Evolutionary conservation across 257 asterid genomes (phyloP).

Genomic region (Lavandula angustifolia): DNA sequence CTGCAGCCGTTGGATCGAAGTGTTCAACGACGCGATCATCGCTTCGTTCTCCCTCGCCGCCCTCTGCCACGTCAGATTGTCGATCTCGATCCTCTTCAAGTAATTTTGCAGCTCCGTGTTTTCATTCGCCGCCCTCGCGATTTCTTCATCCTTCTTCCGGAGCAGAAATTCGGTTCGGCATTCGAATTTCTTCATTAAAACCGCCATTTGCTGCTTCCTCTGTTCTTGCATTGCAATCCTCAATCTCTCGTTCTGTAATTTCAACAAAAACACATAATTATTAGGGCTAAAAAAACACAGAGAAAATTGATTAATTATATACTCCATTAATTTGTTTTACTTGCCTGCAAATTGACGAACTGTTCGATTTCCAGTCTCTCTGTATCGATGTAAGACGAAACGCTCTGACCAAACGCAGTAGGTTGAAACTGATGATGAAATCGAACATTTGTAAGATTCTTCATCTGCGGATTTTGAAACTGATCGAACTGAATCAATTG

Average conservation of each 20-base stretch:
- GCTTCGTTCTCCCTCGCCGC: slow-evolving; percentile 60
- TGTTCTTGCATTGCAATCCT: slow-evolving; percentile 59
- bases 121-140: slow-evolving; percentile 42
- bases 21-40: slow-evolving; percentile 48
- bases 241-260: slow-evolving; percentile 64
- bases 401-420: slow-evolving; percentile 27
- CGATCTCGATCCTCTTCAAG: slow-evolving; percentile 46
- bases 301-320: not conserved
- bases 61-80: slow-evolving; percentile 68
- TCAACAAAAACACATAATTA: not conserved
- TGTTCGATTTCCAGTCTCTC: slow-evolving; percentile 64
- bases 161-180: slow-evolving; percentile 40
- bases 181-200: slow-evolving; percentile 53
- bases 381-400: slow-evolving; percentile 45
- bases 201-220: slow-evolving; percentile 49
- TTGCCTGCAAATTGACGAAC: slow-evolving; percentile 57
- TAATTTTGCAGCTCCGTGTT: slow-evolving; percentile 49
- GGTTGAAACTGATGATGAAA: slow-evolving; percentile 18
- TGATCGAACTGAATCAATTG: slow-evolving; percentile 37
- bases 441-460: not conserved
- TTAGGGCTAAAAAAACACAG: not conserved
- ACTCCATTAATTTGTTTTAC: not conserved
- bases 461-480: slow-evolving; percentile 34
- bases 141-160: slow-evolving; percentile 64
- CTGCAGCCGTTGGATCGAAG: slow-evolving; percentile 51